phyloP scores from a whole-genome alignment of 768 basidiomycete genomes.

The Amanita rubescens region DNA sequence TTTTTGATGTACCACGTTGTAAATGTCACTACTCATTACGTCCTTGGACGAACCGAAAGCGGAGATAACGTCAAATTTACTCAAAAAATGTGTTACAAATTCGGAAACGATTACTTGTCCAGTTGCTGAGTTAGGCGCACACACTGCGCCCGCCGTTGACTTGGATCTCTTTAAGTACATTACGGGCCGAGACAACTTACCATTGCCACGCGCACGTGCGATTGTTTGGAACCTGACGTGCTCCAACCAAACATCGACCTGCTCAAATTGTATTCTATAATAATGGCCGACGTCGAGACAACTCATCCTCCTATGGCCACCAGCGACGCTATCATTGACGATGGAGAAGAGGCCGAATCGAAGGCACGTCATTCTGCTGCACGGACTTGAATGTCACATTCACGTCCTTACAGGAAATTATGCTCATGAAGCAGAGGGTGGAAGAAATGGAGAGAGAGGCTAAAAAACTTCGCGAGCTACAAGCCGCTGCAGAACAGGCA shows the following conservation, averaged over 20 bases:
- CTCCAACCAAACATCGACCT: slow-evolving; percentile 10
- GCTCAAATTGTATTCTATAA: slow-evolving; percentile 19
- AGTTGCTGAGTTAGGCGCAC: neutral
- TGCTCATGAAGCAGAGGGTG: slow-evolving; percentile 86
- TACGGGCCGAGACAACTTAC: neutral
- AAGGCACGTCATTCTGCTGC: slow-evolving; percentile 32
- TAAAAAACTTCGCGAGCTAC: slow-evolving; percentile 78
- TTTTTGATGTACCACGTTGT: neutral
- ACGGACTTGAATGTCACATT: slow-evolving; percentile 12
- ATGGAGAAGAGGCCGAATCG: slow-evolving; percentile 58
- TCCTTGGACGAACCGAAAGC: neutral
- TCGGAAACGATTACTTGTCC: neutral
- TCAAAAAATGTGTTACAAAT: too few species aligned
- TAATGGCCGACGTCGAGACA: slow-evolving; percentile 50
- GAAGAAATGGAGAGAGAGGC: slow-evolving; percentile 93
- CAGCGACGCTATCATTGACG: slow-evolving; percentile 38
- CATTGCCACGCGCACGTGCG: slow-evolving; percentile 3
- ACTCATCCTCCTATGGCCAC: slow-evolving; percentile 32
- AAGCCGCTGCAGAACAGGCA: slow-evolving; percentile 66
- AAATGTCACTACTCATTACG: neutral
- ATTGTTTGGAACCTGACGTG: neutral
- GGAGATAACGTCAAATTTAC: too few species aligned
- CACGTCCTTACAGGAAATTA: slow-evolving; percentile 56
- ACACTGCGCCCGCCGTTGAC: neutral
- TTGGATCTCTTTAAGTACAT: too few species aligned